These are phyloP conservation scores for Phytophthora capsici DNA, from an alignment of 352 stramenopile species.

Conservation along the genomic window DNA sequence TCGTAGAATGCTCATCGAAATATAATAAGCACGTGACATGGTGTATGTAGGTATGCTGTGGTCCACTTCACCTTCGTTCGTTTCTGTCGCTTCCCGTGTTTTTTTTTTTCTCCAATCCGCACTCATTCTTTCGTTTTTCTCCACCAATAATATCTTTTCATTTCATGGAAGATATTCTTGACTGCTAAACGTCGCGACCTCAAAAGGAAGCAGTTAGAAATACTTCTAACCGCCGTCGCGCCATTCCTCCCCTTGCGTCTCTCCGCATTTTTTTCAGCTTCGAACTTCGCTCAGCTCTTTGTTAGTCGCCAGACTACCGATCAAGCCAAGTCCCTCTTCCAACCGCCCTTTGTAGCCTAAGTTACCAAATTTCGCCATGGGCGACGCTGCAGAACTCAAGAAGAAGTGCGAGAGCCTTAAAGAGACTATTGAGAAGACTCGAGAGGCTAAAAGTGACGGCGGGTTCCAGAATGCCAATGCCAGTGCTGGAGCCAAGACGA, in stretches of 20 bases:
- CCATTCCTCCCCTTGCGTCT: constrained; percentile 12
- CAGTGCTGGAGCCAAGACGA: constrained; percentile 69
- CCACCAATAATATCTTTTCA: constrained; percentile 7
- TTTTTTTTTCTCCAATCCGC: not conserved
- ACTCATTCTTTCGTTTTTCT: not conserved
- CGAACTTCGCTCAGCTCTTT: constrained; percentile 9
- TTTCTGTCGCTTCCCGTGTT: not conserved
- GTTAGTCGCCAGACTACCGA: constrained; percentile 1
- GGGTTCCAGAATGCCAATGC: constrained; percentile 75
- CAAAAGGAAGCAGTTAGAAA: constrained; percentile 9
- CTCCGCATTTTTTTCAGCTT: not conserved
- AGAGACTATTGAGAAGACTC: constrained; percentile 88
- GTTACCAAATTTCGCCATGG: constrained; percentile 46
- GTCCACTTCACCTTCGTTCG: constrained; percentile 14
- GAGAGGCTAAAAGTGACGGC: constrained; percentile 77
- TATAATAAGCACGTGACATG: too few species aligned
- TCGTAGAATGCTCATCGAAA: too few species aligned
- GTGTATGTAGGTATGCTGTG: constrained; percentile 5
- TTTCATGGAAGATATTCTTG: constrained; percentile 32
- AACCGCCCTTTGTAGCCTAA: constrained; percentile 10
- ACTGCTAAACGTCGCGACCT: constrained; percentile 24
- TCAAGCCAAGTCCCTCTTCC: not conserved
- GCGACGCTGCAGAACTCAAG: constrained; percentile 80
- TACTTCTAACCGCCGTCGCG: constrained; percentile 12
- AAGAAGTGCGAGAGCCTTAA: constrained; percentile 90